A percentile compares a stretch with the other conserved stretches of the same genome.
These are phyloP conservation scores for Arthroderma sp. DNA, from an alignment of 2,329 filamentous ascomycete genomes.

Conservation along the genomic window DNA sequence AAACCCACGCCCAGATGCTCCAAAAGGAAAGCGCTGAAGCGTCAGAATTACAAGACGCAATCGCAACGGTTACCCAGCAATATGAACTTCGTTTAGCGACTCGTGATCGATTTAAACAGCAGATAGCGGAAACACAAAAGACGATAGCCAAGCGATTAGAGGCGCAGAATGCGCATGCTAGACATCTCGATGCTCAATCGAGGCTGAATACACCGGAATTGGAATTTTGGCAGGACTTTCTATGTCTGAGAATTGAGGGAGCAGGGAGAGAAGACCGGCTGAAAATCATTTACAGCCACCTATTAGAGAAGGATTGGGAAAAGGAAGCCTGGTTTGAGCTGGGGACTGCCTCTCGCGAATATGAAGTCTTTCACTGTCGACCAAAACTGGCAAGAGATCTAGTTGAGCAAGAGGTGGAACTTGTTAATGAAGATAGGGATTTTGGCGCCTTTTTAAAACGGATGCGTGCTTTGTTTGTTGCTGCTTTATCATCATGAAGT, in stretches of 20 bases:
- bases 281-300: constrained; percentile 78
- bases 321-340: constrained; percentile 90
- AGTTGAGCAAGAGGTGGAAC: constrained; percentile 42
- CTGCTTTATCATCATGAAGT: constrained; percentile 25
- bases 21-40: constrained; percentile 50
- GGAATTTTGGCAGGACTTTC: constrained; percentile 86
- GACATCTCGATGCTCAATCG: constrained; percentile 67
- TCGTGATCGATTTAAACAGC: constrained; percentile 42
- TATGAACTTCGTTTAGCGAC: constrained; percentile 42
- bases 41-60: constrained; percentile 48
- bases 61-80: constrained; percentile 42
- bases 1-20: constrained; percentile 43
- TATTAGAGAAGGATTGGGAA: constrained; percentile 78
- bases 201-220: constrained; percentile 86
- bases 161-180: constrained; percentile 40
- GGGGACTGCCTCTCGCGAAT: constrained; percentile 66
- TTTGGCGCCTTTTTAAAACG: constrained; percentile 48
- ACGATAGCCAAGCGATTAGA: constrained; percentile 33
- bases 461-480: constrained; percentile 48
- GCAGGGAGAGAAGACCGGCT: constrained; percentile 71
- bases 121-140: constrained; percentile 40
- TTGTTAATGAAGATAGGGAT: constrained; percentile 47
- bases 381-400: constrained; percentile 49
- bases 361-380: constrained; percentile 66
- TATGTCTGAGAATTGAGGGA: constrained; percentile 81